A percentile compares a stretch with the other conserved stretches of the same genome.
These are phyloP conservation scores for Penicillium sp. DNA, from an alignment of 2,329 filamentous ascomycete genomes.

Conservation along the genomic window DNA sequence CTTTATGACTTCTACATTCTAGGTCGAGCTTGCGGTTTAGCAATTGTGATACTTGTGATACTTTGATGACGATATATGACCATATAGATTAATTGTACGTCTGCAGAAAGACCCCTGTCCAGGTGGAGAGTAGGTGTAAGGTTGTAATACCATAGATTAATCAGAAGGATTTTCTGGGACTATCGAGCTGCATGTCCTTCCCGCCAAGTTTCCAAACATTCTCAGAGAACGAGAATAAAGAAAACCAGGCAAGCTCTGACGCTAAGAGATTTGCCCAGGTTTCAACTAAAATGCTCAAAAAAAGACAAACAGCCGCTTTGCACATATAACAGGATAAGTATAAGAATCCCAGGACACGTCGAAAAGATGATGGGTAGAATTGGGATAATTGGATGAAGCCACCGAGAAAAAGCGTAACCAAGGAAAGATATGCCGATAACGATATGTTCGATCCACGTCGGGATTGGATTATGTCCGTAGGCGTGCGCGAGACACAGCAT, in stretches of 20 bases:
- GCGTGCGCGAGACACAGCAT: slow-evolving; percentile 11
- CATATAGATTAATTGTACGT: not conserved
- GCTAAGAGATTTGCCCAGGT: slow-evolving; percentile 17
- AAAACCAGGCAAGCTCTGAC: slow-evolving; percentile 15
- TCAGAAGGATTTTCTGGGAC: slow-evolving; percentile 22
- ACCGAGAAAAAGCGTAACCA: slow-evolving; percentile 16
- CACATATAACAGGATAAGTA: slow-evolving; percentile 27
- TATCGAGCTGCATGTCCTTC: slow-evolving; percentile 23
- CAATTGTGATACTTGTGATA: not conserved
- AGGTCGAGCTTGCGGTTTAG: not conserved
- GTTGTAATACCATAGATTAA: slow-evolving; percentile 27
- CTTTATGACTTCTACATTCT: not conserved
- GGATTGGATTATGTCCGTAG: slow-evolving; percentile 27
- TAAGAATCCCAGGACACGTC: slow-evolving; percentile 18
- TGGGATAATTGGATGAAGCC: slow-evolving; percentile 7
- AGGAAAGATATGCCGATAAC: slow-evolving; percentile 17
- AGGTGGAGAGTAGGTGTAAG: not conserved
- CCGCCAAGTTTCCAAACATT: slow-evolving; percentile 6
- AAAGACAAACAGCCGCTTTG: slow-evolving; percentile 25
- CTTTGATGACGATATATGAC: not conserved
- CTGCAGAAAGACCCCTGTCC: not conserved
- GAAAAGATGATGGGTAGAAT: slow-evolving; percentile 12
- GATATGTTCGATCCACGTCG: slow-evolving; percentile 26
- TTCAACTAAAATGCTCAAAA: slow-evolving; percentile 20
- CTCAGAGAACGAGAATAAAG: slow-evolving; percentile 8